phyloP scores from a whole-genome alignment of 768 basidiomycete species.

The Leccinum aurantiacum region DNA sequence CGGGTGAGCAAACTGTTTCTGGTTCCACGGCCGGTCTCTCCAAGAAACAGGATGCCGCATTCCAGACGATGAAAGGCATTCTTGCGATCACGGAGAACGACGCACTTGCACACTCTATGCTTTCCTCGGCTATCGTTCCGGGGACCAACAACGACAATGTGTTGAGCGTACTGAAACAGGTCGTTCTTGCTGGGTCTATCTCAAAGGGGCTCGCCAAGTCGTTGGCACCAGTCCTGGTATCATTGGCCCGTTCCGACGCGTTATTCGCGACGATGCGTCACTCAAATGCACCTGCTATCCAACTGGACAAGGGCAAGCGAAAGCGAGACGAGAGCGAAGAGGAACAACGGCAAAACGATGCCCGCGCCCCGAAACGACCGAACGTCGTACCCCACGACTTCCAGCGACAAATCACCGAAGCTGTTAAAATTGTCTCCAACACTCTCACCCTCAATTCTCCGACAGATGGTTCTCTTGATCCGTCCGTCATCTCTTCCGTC shows the following conservation, averaged over 20 bases:
- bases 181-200: conserved; percentile 47
- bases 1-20: conserved; percentile 12
- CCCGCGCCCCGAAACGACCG: conserved; percentile 44
- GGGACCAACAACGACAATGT: conserved; percentile 46
- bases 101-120: conserved; percentile 50
- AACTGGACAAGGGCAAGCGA: conserved; percentile 73
- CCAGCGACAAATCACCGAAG: conserved; percentile 56
- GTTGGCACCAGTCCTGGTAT: conserved; percentile 61
- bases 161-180: conserved; percentile 52
- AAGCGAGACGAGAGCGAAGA: conserved; percentile 58
- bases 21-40: conserved; percentile 20
- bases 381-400: conserved; percentile 47
- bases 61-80: conserved; percentile 66
- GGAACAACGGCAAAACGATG: conserved; percentile 28
- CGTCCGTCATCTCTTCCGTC: conserved; percentile 64
- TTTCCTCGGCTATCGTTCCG: conserved; percentile 53
- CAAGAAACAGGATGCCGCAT: conserved; percentile 54
- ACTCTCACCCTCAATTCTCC: conserved; percentile 42
- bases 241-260: conserved; percentile 61
- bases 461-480: conserved; percentile 47
- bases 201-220: conserved; percentile 53
- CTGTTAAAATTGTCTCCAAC: conserved; percentile 55
- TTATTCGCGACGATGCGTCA: conserved; percentile 67
- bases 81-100: conserved; percentile 59
- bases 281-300: conserved; percentile 59